Conservation (phyloP, 1,284 basidiomycete genomes). For the Anthracocystis setariae region DNA sequence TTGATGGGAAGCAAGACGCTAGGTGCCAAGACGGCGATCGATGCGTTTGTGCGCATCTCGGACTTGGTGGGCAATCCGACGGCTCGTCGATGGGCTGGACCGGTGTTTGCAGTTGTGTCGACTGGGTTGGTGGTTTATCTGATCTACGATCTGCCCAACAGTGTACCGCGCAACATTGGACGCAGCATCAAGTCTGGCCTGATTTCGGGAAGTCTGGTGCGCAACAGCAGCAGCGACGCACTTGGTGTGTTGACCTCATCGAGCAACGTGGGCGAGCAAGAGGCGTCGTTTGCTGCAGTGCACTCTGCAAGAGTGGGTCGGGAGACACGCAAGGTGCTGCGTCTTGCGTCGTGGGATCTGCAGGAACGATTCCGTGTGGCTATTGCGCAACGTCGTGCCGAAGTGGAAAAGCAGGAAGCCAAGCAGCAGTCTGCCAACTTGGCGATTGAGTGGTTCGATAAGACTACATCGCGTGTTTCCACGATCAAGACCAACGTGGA, state of each 20-base stretch:
- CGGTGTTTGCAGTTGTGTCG: constrained; percentile 79
- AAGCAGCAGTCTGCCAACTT: constrained; percentile 56
- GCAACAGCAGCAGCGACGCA: constrained; percentile 6
- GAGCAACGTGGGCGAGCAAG: constrained; percentile 3
- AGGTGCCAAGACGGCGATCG: constrained; percentile 70
- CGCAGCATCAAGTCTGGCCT: constrained; percentile 57
- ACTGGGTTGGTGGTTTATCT: constrained; percentile 84
- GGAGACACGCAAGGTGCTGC: constrained; percentile 93
- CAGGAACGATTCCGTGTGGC: constrained; percentile 83
- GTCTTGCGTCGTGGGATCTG: constrained; percentile 91
- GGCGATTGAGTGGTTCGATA: constrained; percentile 56
- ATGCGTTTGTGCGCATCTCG: constrained; percentile 59
- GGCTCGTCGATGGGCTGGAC: constrained; percentile 86
- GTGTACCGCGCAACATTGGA: constrained; percentile 83
- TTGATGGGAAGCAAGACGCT: constrained; percentile 84
- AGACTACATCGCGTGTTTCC: constrained; percentile 37
- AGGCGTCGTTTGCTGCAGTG: constrained; percentile 73
- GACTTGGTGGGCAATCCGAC: constrained; percentile 83
- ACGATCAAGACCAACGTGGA: constrained; percentile 19
- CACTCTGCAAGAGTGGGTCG: constrained; percentile 80
- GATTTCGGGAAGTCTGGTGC: constrained; percentile 20
- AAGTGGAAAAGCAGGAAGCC: constrained; percentile 57
- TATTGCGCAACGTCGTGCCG: constrained; percentile 78
- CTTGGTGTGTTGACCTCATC: constrained; percentile 11
- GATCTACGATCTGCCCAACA: constrained; percentile 85